A percentile compares a stretch with the other conserved stretches of the same genome.
Conservation (phyloP, 2,329 filamentous ascomycete species). For the Sporothrix euskadiensis region DNA sequence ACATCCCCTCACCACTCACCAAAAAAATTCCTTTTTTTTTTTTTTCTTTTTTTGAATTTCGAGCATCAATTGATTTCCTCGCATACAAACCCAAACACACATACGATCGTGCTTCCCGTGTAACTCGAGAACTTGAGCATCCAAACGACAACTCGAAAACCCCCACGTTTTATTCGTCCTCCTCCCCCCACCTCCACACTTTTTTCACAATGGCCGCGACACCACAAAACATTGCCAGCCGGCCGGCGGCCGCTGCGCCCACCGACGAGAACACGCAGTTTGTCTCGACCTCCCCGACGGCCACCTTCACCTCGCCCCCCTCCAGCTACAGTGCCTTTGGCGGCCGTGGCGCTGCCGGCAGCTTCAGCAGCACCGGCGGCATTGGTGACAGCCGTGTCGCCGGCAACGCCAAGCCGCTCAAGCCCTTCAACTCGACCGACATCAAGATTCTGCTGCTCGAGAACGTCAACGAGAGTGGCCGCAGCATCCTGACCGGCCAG, state of each 20-base stretch:
- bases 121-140: not conserved
- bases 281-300: slow-evolving; percentile 72
- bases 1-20: slow-evolving; percentile 8
- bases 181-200: not conserved
- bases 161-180: not conserved
- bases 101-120: not conserved
- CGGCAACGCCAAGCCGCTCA: slow-evolving; percentile 69
- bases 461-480: slow-evolving; percentile 90
- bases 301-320: slow-evolving; percentile 72
- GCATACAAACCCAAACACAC: not conserved
- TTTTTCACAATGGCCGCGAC: slow-evolving; percentile 29
- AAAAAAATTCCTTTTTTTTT: slow-evolving; percentile 9
- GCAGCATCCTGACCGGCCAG: slow-evolving; percentile 76
- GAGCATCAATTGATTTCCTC: not conserved
- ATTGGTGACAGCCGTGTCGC: slow-evolving; percentile 40
- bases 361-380: slow-evolving; percentile 40
- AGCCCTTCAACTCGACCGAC: slow-evolving; percentile 93
- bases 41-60: not conserved
- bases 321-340: slow-evolving; percentile 54
- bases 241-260: slow-evolving; percentile 47
- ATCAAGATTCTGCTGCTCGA: slow-evolving; percentile 95
- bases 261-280: slow-evolving; percentile 51
- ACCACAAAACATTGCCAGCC: slow-evolving; percentile 38
- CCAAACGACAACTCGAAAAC: not conserved
- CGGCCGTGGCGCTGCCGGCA: slow-evolving; percentile 32